Evolutionary conservation across 306 rosid species (phyloP), one percentile per base, ranked within the genome.

Genomic region (Macrotyloma uniflorum): DNA sequence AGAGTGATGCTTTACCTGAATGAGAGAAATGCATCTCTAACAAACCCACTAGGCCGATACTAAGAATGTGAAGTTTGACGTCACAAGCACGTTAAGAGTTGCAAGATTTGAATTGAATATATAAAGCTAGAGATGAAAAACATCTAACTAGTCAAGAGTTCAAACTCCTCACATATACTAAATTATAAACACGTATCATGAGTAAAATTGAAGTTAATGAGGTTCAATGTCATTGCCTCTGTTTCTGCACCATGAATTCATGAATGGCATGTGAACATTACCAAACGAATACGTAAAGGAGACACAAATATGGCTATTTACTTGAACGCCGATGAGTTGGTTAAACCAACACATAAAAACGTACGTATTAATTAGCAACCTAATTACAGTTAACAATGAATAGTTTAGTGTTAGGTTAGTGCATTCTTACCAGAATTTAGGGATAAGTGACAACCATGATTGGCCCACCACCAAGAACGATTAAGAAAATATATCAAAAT

Each of bases 1-100:
- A 71, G 23, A 49, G 81, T 83, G 94, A 61, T 79, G 79, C 90
- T 87, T 92, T 80, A 89, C 91, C 93, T 16, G 94, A 91, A 88
- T 84, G 84, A 72, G 50, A 22, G 73, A 70, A 81, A 73, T 90
- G 97, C 70, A 46, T 2, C n/a, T 72, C 64, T 87, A 86, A 87
- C 96, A 75, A 90, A 89, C 92, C 77, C 93, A 88, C 88, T 75
- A 86, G 16, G 50, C 74, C 72, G 70, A 77, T 72, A 73, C 26
- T 12, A 18, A 77, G 80, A 85, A 94, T 80, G 96, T 92, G 93
- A 86, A 79, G 75, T 57, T 70, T 87, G 85, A 82, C 90, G 85
- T 83, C 80, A 55, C 80, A 66, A 66, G 26, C 82, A 85, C 80
- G 89, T 80, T 79, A 2, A 2, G 77, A 68, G 33, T 38, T n/a